phyloP scores from a whole-genome alignment of 225 moss, liverwort and hornwort species.

The Physcomitrium patens region DNA sequence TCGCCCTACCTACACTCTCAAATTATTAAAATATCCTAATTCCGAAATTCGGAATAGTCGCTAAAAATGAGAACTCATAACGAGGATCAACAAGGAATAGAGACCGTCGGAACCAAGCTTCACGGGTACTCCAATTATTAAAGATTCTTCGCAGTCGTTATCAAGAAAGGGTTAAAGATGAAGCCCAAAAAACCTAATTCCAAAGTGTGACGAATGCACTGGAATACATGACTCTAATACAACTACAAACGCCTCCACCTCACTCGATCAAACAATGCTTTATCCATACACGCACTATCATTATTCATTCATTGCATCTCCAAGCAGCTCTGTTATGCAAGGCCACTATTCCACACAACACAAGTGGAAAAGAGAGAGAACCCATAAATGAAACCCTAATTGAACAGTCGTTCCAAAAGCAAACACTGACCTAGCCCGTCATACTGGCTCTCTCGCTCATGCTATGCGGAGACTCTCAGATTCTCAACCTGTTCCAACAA shows the following conservation, averaged over 20 bases:
- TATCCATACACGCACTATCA: not conserved
- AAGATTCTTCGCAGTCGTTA: not conserved
- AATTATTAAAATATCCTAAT: too few species aligned
- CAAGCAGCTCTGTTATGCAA: conserved; percentile 2
- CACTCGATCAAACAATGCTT: not conserved
- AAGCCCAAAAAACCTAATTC: conserved; percentile 2
- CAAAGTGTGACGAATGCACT: not conserved
- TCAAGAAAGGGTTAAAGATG: conserved; percentile 6
- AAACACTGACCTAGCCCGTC: conserved; percentile 43
- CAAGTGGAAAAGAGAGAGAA: not conserved
- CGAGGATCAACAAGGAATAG: not conserved
- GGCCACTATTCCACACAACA: conserved; percentile 3
- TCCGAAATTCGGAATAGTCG: not conserved
- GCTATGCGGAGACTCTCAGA: conserved; percentile 3
- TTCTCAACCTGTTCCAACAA: not conserved
- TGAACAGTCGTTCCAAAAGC: not conserved
- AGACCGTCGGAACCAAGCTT: not conserved
- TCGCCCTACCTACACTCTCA: too few species aligned
- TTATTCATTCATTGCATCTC: not conserved
- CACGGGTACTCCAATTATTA: not conserved
- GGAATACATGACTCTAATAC: conserved; percentile 12
- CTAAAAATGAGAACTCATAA: not conserved
- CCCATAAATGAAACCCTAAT: conserved; percentile 25
- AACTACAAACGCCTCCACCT: not conserved
- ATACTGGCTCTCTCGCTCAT: conserved; percentile 24